Evolutionary conservation across 192 early-diverging fungal genomes (phyloP).

Genomic region (Thoreauomyces humboldtii): DNA sequence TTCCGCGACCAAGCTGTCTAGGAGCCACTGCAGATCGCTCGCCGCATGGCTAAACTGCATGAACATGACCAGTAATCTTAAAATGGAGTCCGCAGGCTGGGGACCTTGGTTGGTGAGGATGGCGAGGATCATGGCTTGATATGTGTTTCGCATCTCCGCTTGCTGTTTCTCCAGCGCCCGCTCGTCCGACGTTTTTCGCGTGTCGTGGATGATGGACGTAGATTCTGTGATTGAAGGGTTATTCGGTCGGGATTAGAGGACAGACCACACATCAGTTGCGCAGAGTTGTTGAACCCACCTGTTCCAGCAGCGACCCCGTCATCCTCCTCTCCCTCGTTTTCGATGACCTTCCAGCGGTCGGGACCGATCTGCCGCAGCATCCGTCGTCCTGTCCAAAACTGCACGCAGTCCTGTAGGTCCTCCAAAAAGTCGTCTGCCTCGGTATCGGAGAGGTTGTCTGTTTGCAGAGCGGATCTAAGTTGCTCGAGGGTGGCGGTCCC

Average conservation of each 20-base stretch:
- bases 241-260: not conserved
- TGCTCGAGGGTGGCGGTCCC: too few species aligned
- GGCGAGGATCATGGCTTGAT: not conserved
- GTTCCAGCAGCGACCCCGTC: too few species aligned
- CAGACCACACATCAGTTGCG: not conserved
- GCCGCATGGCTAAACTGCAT: not conserved
- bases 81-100: not conserved
- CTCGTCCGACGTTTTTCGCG: slow-evolving; percentile 1
- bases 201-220: not conserved
- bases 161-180: not conserved
- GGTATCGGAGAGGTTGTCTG: not conserved
- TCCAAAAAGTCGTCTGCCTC: not conserved
- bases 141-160: not conserved
- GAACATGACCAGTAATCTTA: slow-evolving; percentile 5
- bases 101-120: slow-evolving; percentile 7
- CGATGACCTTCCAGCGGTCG: not conserved
- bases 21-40: not conserved
- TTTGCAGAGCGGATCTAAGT: too few species aligned
- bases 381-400: slow-evolving; percentile 3
- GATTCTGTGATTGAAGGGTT: not conserved
- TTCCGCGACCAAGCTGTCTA: not conserved
- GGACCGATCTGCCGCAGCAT: not conserved
- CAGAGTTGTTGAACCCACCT: not conserved
- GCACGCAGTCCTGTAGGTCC: not conserved
- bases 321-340: too few species aligned